These are phyloP conservation scores for Dryas alaskensis DNA, from an alignment of 306 rosid genomes.

Conservation along the genomic window DNA sequence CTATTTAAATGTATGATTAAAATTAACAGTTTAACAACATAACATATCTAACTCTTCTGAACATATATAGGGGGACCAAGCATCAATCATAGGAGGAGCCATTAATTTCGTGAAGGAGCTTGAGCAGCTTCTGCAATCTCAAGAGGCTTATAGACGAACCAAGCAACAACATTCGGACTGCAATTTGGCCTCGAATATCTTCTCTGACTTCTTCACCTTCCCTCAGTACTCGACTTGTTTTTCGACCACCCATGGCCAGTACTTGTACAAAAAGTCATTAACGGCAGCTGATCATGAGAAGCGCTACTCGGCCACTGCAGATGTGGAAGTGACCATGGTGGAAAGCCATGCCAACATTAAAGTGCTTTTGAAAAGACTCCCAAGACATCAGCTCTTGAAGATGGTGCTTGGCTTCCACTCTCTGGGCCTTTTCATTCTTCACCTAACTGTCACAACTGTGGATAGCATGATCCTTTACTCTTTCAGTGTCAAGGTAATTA, in stretches of 20 bases:
- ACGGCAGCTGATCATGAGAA: conserved; percentile 7
- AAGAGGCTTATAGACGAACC: conserved; percentile 28
- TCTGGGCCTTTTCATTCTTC: conserved; percentile 35
- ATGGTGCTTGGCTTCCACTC: conserved; percentile 39
- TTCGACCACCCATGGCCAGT: not conserved
- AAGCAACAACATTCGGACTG: not conserved
- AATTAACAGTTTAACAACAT: no score
- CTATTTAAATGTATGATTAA: no score
- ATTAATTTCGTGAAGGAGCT: conserved; percentile 45
- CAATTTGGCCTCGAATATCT: not conserved
- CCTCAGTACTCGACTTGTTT: conserved; percentile 33
- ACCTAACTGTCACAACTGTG: conserved; percentile 34
- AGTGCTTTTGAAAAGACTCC: conserved; percentile 26
- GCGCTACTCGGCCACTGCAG: conserved; percentile 19
- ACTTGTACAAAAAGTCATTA: not conserved
- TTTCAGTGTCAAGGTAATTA: conserved; percentile 40
- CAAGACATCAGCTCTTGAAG: conserved; percentile 36
- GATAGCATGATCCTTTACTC: conserved; percentile 36
- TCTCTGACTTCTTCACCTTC: conserved; percentile 31
- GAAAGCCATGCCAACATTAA: conserved; percentile 42
- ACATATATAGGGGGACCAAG: conserved; percentile 41
- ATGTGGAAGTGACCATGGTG: conserved; percentile 45
- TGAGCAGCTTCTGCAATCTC: conserved; percentile 35
- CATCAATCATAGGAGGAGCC: conserved; percentile 43
- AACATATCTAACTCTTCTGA: not conserved